A percentile compares a stretch with the other conserved stretches of the same genome.
Conservation (phyloP, 352 stramenopile genomes). For the Phytophthora fragariaefolia region DNA sequence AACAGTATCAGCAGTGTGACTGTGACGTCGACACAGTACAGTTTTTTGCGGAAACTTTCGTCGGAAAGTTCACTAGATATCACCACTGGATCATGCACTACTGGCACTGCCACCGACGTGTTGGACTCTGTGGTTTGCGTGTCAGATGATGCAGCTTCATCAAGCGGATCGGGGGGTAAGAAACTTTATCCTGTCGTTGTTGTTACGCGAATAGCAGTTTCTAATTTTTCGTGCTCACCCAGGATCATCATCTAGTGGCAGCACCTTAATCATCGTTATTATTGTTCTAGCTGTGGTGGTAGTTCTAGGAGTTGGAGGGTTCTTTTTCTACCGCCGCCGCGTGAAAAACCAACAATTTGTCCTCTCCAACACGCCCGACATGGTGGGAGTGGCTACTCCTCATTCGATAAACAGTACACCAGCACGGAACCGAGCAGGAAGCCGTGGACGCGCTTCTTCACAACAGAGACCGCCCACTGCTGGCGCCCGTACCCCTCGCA, state of each 20-base stretch:
- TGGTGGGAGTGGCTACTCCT: constrained; percentile 42
- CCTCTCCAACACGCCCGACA: constrained; percentile 40
- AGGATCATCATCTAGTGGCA: constrained; percentile 47
- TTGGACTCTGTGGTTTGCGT: constrained; percentile 67
- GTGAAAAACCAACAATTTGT: constrained; percentile 49
- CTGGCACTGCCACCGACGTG: constrained; percentile 47
- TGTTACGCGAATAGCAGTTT: background rate
- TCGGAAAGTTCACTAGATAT: constrained; percentile 54
- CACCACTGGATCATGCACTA: constrained; percentile 39
- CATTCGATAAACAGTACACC: constrained; percentile 40
- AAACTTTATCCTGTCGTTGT: background rate
- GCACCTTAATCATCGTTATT: constrained; percentile 59
- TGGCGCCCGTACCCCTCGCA: constrained; percentile 34
- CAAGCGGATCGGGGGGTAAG: constrained; percentile 32
- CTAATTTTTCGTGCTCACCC: background rate
- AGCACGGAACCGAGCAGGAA: constrained; percentile 31
- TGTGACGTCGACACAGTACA: constrained; percentile 52
- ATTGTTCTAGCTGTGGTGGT: constrained; percentile 58
- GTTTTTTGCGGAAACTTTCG: constrained; percentile 52
- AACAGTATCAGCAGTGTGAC: constrained; percentile 60
- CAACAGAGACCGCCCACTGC: constrained; percentile 34
- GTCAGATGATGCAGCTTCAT: constrained; percentile 23
- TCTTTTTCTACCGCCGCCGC: constrained; percentile 59
- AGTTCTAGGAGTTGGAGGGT: constrained; percentile 50
- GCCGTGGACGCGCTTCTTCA: constrained; percentile 41